Conservation (phyloP, 768 basidiomycete species). For the Pisolithus marmoratus region DNA sequence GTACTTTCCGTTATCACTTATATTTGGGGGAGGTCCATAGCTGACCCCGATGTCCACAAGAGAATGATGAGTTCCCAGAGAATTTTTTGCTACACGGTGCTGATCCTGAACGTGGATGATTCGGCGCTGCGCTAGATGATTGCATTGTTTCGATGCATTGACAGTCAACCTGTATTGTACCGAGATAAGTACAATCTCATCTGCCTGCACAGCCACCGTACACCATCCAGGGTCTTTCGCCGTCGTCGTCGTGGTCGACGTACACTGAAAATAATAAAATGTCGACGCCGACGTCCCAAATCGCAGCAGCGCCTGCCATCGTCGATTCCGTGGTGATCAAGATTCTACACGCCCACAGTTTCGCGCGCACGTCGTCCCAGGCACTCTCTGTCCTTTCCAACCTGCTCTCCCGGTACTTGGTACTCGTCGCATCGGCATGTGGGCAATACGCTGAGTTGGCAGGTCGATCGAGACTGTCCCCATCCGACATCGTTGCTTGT, state of each 20-base stretch:
- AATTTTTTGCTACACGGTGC: too few relatives aligned
- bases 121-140: too few relatives aligned
- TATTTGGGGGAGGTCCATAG: too few relatives aligned
- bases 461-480: slow-evolving; percentile 53
- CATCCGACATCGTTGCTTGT: slow-evolving; percentile 57
- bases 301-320: slow-evolving; percentile 49
- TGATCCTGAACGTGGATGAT: too few relatives aligned
- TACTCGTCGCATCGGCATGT: slow-evolving; percentile 59
- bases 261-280: not conserved
- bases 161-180: too few relatives aligned
- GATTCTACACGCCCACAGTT: slow-evolving; percentile 72
- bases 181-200: too few relatives aligned
- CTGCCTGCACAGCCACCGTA: not conserved
- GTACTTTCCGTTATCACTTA: too few relatives aligned
- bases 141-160: too few relatives aligned
- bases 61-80: too few relatives aligned
- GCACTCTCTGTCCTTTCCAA: slow-evolving; percentile 68
- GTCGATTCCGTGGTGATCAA: slow-evolving; percentile 63
- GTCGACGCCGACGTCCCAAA: slow-evolving; percentile 26
- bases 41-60: too few relatives aligned
- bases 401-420: slow-evolving; percentile 68
- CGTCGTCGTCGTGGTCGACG: not conserved
- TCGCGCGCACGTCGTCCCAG: slow-evolving; percentile 70
- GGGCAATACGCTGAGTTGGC: slow-evolving; percentile 72
- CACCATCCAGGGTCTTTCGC: too few relatives aligned